phyloP scores from a whole-genome alignment of 306 rosid genomes.

The Acmispon strigosus region DNA sequence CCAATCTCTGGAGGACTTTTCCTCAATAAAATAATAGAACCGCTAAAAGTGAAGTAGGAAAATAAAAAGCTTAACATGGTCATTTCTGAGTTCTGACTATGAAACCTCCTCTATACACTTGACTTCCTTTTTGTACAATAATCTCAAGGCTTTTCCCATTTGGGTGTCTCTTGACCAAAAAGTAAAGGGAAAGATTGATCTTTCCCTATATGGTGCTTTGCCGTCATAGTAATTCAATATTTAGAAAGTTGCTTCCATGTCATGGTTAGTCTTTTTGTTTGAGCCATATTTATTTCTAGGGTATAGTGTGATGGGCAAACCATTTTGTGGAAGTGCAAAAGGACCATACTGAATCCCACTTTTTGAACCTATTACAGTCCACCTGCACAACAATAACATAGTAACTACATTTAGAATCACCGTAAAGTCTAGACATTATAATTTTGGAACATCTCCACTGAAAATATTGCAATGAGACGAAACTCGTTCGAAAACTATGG shows the following conservation, averaged over 20 bases:
- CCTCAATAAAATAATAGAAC: neutral
- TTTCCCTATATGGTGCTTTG: neutral
- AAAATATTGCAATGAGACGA: neutral
- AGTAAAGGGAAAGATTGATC: neutral
- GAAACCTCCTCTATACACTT: slow-evolving; percentile 28
- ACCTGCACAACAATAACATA: slow-evolving; percentile 37
- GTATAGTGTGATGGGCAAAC: slow-evolving; percentile 65
- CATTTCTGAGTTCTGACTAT: neutral
- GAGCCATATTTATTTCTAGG: slow-evolving; percentile 15
- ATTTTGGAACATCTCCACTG: neutral
- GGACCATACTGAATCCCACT: slow-evolving; percentile 92
- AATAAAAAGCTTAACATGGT: neutral
- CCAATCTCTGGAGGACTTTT: slow-evolving; percentile 2
- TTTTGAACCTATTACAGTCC: slow-evolving; percentile 55
- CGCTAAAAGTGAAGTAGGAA: neutral
- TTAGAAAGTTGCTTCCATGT: slow-evolving; percentile 1
- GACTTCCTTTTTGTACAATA: neutral
- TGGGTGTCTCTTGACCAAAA: slow-evolving; percentile 13
- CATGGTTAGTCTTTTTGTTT: neutral
- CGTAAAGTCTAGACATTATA: neutral
- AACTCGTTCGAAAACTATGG: too few species aligned
- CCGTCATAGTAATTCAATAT: neutral
- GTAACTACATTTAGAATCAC: neutral
- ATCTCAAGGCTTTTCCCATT: neutral
- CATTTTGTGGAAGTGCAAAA: slow-evolving; percentile 84